Conservation (phyloP, 371 early-diverging fungal species). For the Parasitella parasitica region DNA sequence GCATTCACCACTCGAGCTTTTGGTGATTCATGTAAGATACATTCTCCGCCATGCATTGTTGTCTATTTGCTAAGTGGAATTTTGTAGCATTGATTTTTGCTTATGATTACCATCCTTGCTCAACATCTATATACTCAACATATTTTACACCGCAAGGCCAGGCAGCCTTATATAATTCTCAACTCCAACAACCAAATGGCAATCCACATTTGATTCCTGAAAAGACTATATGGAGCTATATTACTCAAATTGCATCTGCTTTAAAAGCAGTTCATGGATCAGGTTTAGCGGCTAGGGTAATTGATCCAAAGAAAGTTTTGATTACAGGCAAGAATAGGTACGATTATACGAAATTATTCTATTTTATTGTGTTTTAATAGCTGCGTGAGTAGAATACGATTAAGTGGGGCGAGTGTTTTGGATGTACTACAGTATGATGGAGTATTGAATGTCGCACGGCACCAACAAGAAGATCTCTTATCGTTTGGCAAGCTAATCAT, state of each 20-base stretch:
- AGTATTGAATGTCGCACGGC: conserved; percentile 59
- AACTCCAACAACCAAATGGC: not conserved
- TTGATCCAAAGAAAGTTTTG: conserved; percentile 82
- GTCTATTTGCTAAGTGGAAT: not conserved
- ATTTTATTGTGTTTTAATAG: too few species aligned
- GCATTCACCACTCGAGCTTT: conserved; percentile 95
- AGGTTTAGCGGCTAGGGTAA: conserved; percentile 77
- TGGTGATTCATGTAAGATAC: conserved; percentile 86
- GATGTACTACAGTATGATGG: conserved; percentile 80
- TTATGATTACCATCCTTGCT: conserved; percentile 89
- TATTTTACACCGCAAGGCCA: conserved; percentile 60
- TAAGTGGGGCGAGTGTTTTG: conserved; percentile 81
- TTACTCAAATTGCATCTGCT: conserved; percentile 84
- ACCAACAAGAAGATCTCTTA: conserved; percentile 82
- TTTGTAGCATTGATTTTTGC: conserved; percentile 74
- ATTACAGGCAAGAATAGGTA: conserved; percentile 78
- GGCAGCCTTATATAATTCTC: conserved; percentile 32
- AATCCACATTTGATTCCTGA: conserved; percentile 4
- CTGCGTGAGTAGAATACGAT: conserved; percentile 56
- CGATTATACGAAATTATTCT: too few species aligned
- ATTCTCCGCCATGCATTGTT: not conserved
- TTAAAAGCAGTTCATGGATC: conserved; percentile 81
- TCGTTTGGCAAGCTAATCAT: conserved; percentile 84
- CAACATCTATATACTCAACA: conserved; percentile 67
- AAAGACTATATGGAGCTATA: conserved; percentile 51